A percentile compares a stretch with the other conserved stretches of the same genome.
Evolutionary conservation across 331 rosid genomes (phyloP).

Genomic region (Stylosanthes scabra): DNA sequence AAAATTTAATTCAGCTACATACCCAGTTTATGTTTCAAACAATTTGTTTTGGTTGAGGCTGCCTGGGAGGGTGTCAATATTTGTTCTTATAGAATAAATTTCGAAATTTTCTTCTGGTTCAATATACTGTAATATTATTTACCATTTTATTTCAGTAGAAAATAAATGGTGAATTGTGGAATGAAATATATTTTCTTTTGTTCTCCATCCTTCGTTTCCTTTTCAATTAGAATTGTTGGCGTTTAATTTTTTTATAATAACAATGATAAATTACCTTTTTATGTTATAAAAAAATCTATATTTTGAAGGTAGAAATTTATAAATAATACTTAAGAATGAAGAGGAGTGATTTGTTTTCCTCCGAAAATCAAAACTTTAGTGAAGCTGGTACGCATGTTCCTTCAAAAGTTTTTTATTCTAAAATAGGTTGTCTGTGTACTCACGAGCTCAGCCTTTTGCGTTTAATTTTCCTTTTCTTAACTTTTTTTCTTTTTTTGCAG

Average conservation of each 20-base stretch:
- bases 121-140: conserved; percentile 16
- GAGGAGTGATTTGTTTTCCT: neutral
- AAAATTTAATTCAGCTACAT: neutral
- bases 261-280: no score
- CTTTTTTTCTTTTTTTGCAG: neutral
- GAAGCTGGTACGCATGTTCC: no score
- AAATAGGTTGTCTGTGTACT: neutral
- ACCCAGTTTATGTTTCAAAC: conserved; percentile 10
- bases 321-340: neutral
- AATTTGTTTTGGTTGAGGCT: conserved; percentile 26
- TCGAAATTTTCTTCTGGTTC: conserved; percentile 28
- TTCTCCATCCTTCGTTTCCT: neutral
- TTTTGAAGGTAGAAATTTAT: no score
- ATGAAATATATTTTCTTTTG: conserved; percentile 20
- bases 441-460: conserved; percentile 14
- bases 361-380: no score
- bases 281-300: no score
- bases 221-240: neutral
- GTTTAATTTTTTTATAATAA: no score
- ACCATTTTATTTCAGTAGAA: conserved; percentile 10
- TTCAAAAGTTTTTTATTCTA: no score
- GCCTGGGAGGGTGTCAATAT: conserved; percentile 2
- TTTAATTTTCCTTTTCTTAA: neutral
- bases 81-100: conserved; percentile 39
- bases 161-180: conserved; percentile 19